Percentiles rank a stretch among this genome's conserved stretches.
Conservation (phyloP, 169 alveolate species). For the Plasmodium blacklocki region DNA sequence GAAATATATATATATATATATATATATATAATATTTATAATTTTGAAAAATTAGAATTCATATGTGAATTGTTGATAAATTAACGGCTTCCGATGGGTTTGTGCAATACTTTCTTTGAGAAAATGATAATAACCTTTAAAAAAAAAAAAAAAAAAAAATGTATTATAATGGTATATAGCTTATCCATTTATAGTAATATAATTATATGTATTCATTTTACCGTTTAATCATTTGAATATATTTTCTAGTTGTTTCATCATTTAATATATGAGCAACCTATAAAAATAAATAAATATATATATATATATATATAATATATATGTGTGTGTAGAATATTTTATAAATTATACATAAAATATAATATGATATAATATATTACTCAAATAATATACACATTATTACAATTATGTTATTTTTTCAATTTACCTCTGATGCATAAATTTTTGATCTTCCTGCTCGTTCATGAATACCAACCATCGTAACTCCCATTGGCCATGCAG, state of each 20-base stretch:
- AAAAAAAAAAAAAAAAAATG: not conserved
- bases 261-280: conserved; percentile 90
- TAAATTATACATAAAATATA: not conserved
- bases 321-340: too few species aligned
- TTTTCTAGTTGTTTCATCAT: conserved; percentile 94
- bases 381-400: not conserved
- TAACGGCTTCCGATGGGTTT: conserved; percentile 77
- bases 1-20: not conserved
- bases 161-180: too few species aligned
- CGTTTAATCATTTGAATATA: conserved; percentile 92
- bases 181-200: too few species aligned
- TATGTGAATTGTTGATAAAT: conserved; percentile 71
- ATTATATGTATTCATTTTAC: conserved; percentile 3
- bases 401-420: conserved; percentile 29
- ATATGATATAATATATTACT: not conserved
- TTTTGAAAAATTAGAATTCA: conserved; percentile 18
- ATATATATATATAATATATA: conserved; percentile 2
- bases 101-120: conserved; percentile 76
- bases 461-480: conserved; percentile 96
- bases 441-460: conserved; percentile 93
- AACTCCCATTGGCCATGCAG: conserved; percentile 98
- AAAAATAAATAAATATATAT: not conserved
- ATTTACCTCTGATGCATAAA: conserved; percentile 91
- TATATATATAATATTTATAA: not conserved
- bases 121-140: conserved; percentile 62